Base-by-base conservation (phyloP, 768 basidiomycete genomes). In the Lepiota venenata region DNA sequence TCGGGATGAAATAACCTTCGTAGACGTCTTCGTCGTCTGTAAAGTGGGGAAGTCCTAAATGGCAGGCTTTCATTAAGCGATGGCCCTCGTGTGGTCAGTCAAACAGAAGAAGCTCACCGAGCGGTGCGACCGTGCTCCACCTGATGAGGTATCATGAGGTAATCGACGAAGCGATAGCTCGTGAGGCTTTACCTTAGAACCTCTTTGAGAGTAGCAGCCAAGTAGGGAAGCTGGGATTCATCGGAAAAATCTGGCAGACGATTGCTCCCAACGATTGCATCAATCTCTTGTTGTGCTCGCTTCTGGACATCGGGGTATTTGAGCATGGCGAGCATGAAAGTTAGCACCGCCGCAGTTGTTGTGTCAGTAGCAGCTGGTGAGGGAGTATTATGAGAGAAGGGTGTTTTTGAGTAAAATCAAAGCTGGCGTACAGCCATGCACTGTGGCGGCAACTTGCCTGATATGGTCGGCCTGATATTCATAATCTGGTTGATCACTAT, bases 341-440 rank as follows among this genome's bases (percentile, higher is more conserved):
- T 72, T 52, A 71, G 66, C 47, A 72, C 69, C 44, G 71, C 66
- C 7, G 66, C 64, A n/a, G 68, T 62, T 2, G 71, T 71, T 1
- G 56, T 37, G 10, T 49, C 56, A 4, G 56, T 43, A 3, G 38
- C 38, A 5, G 44, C 56, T 57, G 35, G n/a, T 15, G 6, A 1
- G n/a, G n/a, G n/a, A n/a, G n/a, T n/a, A n/a, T n/a, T n/a, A n/a
- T n/a, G n/a, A n/a, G n/a, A n/a, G n/a, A n/a, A n/a, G n/a, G n/a
- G n/a, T n/a, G n/a, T n/a, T n/a, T n/a, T n/a, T n/a, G n/a, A n/a
- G n/a, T n/a, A 15, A 32, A 2, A 7, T 29, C 21, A 2, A 21
- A 20, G 36, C 15, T 37, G 29, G 8, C 9, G 29, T 43, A 53
- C 58, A 48, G 7, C 21, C 41, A 32, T 36, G 47, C 4, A 52